Evolutionary conservation across 2,329 filamentous ascomycete species (phyloP), one percentile per base, ranked within the genome.

Genomic region (Drechslera avenae): DNA sequence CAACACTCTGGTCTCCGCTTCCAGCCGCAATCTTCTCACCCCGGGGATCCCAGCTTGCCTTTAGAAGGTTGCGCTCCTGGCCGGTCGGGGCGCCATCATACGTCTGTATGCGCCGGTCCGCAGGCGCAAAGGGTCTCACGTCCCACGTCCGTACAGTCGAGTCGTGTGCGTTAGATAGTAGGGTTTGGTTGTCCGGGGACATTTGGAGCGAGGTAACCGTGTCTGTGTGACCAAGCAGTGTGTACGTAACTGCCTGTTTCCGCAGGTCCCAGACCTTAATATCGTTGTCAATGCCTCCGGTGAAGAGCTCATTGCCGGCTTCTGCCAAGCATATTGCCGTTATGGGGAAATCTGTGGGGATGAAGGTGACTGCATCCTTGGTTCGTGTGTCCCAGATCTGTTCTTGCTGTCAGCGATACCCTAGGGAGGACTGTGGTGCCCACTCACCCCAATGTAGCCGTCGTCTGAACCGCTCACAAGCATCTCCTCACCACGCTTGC

Each of bases 211-310:
- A 96, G 3, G 92, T 96, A 57, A 99, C 81, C 0, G 93, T 97
- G 70, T 99, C 94, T 45, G 86, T 88, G 72, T 99, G 94, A 0
- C 94, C 94, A 10, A 89, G 76, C 81, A 99, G 87, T 1, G 88
- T 88, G 74, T 97, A 97, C 5, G 91, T 86, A 2, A 95, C 84
- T 5, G 88, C 84, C 75, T 95, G 91, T 79, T 96, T 97, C 60
- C 94, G 86, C 68, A 97, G 77, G 74, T 99, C 94, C 93, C 94
- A 99, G 16, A 96, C 92, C 65, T 92, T 91, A 72, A 99, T 96
- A 64, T 95, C 91, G 69, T 97, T 97, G 76, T 97, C 94, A 62
- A 99, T 97, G 17, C 92, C 90, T 39, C 93, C 93, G 5, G 90
- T 89, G 73, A 94, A 99, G 19, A 99, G 85, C 76, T 97, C 94